Percentiles rank a stretch among this genome's conserved stretches.
Conservation (phyloP, 495 filamentous ascomycete genomes). For the Endocarpon pusillum region DNA sequence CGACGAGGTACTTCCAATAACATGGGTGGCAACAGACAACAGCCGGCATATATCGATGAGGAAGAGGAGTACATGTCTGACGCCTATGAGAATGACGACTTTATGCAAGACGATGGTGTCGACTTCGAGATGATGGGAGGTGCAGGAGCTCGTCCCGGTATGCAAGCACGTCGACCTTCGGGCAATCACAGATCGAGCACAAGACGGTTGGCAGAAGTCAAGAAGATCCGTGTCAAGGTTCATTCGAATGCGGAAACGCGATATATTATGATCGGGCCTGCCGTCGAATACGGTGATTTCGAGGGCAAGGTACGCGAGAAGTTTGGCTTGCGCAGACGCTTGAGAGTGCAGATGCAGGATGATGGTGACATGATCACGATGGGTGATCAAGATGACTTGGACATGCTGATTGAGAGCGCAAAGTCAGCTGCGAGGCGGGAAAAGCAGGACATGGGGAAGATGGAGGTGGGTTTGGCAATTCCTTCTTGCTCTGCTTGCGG, state of each 20-base stretch:
- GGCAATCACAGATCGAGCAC: constrained; percentile 9
- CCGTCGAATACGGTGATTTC: constrained; percentile 59
- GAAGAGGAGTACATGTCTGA: constrained; percentile 55
- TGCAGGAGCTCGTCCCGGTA: constrained; percentile 11
- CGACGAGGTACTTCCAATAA: no score
- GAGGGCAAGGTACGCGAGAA: constrained; percentile 65
- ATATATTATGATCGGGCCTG: constrained; percentile 70
- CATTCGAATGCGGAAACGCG: constrained; percentile 76
- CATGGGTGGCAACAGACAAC: constrained; percentile 12
- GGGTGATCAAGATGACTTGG: constrained; percentile 90
- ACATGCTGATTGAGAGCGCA: constrained; percentile 56
- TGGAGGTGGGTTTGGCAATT: constrained; percentile 81
- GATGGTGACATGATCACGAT: constrained; percentile 90
- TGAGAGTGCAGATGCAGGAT: constrained; percentile 78
- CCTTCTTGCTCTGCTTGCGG: constrained; percentile 6
- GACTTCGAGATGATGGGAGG: constrained; percentile 67
- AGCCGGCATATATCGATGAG: constrained; percentile 44
- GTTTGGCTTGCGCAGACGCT: constrained; percentile 49
- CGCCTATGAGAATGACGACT: constrained; percentile 39
- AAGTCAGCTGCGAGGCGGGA: constrained; percentile 55
- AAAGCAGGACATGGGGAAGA: constrained; percentile 71
- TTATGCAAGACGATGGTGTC: constrained; percentile 48
- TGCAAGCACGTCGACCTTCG: constrained; percentile 5
- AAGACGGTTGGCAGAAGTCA: constrained; percentile 19
- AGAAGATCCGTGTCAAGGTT: constrained; percentile 72